Conservation (phyloP, 768 basidiomycete genomes). For the Roridomyces roridus region DNA sequence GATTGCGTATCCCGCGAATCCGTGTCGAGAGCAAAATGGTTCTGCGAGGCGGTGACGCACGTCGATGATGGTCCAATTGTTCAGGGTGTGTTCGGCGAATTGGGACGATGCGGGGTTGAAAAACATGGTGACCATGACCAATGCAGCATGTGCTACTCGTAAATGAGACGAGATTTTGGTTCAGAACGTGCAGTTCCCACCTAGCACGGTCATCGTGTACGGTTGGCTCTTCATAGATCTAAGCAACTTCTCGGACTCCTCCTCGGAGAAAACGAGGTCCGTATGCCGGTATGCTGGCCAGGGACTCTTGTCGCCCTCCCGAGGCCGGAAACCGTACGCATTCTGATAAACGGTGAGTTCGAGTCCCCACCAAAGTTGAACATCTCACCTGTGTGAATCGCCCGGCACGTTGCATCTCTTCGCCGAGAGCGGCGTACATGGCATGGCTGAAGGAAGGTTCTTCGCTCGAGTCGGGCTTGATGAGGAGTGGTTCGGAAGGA, state of each 20-base stretch:
- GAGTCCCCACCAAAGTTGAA: background rate
- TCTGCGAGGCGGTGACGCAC: constrained; percentile 23
- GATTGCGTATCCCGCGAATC: constrained; percentile 30
- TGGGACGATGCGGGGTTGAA: constrained; percentile 27
- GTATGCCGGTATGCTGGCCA: constrained; percentile 2
- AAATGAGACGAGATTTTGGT: background rate
- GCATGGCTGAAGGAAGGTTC: constrained; percentile 19
- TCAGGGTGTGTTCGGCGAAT: constrained; percentile 8
- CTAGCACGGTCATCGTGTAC: constrained; percentile 24
- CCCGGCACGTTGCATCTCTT: constrained; percentile 18
- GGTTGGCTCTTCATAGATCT: constrained; percentile 13
- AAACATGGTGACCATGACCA: constrained; percentile 20
- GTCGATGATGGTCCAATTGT: constrained; percentile 26
- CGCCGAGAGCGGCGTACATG: constrained; percentile 16
- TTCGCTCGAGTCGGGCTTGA: constrained; percentile 17
- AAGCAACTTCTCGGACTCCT: constrained; percentile 18
- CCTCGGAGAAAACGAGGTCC: constrained; percentile 14
- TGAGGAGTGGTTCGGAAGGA: constrained; percentile 19
- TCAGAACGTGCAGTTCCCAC: constrained; percentile 8
- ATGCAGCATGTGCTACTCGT: constrained; percentile 29
- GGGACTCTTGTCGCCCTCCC: background rate
- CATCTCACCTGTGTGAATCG: background rate
- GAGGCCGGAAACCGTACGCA: constrained; percentile 15
- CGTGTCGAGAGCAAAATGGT: constrained; percentile 20
- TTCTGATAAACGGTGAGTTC: background rate